Evolutionary conservation across 1,284 basidiomycete species (phyloP), one percentile per base, ranked within the genome.

Genomic region (Rhodotorula sp.): DNA sequence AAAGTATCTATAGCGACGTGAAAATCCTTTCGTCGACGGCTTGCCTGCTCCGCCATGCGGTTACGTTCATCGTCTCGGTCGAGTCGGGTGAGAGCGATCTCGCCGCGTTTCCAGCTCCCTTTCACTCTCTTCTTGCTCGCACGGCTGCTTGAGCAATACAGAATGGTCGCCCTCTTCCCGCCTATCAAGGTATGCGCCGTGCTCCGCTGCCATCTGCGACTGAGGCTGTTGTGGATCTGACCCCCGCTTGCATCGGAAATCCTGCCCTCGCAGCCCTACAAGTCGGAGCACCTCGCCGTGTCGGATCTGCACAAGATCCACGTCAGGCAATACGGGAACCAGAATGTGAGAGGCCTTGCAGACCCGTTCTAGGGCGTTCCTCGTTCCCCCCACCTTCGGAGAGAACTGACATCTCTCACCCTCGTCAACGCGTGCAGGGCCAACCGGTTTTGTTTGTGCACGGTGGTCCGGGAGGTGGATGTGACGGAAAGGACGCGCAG

Each of bases 371-470:
- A 15, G 52, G 15, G 23, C 52, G 2, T 28, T 3, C 26, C 43
- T 26, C 50, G 50, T 43, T 6, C 49, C 15, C 28, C 21, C 23
- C 14, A 26, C 43, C 15, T 5, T 21, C 47, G 16, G 49, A 61
- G n/a, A 7, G 15, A 8, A 8, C 28, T 18, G 12, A 23, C 31
- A 38, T 26, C 2, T 14, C 58, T n/a, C 43, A 3, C 18, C 28
- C 3, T 28, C 28, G 28, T 2, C 28, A 28, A 28, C 3, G 28
- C 28, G 28, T 21, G 43, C 60, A 71, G 59, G 76, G 69, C 15
- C 63, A 65, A 57, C 67, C 67, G 52, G 92, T 94, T 55, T 85
- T 94, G 28, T 94, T 93, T 79, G 81, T 94, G 57, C 91, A 93
- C 76, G 91, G 91, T 83, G 73, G 76, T 81, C 76, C 57, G 56